Evolutionary conservation across 257 asterid genomes (phyloP).

Genomic region (Jasminum sambac): DNA sequence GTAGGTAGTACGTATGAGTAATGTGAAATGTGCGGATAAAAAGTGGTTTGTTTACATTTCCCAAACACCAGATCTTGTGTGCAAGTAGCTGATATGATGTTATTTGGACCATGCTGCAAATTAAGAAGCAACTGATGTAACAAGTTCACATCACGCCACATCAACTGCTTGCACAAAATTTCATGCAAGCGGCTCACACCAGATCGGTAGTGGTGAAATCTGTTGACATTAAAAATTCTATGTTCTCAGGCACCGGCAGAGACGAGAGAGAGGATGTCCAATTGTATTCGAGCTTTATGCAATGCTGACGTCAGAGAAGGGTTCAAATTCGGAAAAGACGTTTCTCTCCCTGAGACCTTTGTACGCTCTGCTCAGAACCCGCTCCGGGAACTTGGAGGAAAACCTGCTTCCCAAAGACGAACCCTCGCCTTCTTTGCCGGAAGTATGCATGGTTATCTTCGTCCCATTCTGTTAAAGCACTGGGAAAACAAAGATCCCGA

Average conservation of each 20-base stretch:
- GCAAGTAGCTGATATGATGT: no score
- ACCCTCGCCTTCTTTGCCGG: conserved; percentile 94
- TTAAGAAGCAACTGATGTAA: no score
- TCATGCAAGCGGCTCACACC: no score
- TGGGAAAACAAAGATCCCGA: conserved; percentile 89
- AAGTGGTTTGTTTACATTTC: no score
- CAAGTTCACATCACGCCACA: no score
- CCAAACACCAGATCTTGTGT: no score
- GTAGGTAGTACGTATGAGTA: no score
- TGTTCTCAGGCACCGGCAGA: conserved; percentile 71
- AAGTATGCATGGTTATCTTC: conserved; percentile 89
- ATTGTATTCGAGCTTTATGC: conserved; percentile 81
- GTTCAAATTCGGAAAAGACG: conserved; percentile 75
- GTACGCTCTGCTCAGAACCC: conserved; percentile 56
- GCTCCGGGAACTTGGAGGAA: conserved; percentile 69
- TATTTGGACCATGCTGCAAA: no score
- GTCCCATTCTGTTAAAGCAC: conserved; percentile 59
- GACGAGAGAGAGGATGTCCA: conserved; percentile 60
- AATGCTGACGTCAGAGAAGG: conserved; percentile 76
- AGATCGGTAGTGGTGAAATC: no score
- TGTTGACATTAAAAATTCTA: background rate
- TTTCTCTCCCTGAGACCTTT: conserved; percentile 77
- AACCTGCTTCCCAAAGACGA: conserved; percentile 59
- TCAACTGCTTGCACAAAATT: no score
- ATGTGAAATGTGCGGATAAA: no score